phyloP scores from a whole-genome alignment of 768 basidiomycete genomes.

The Lentinula aciculospora region DNA sequence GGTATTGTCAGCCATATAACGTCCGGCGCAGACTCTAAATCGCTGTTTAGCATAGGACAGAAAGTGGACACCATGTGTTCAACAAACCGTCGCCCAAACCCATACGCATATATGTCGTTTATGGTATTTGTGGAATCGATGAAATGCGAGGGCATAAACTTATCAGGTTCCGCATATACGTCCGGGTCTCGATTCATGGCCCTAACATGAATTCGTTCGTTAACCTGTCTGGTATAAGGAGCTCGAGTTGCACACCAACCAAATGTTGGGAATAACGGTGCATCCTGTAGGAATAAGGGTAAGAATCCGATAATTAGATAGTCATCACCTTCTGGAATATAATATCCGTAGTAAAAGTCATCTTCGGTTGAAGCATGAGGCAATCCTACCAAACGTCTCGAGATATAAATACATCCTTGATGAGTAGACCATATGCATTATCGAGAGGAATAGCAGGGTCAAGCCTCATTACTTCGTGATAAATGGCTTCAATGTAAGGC shows the following conservation, averaged over 20 bases:
- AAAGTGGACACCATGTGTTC: neutral
- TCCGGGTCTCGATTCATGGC: slow-evolving; percentile 18
- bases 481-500: slow-evolving; percentile 2
- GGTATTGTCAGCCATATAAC: slow-evolving; percentile 2
- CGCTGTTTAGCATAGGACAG: neutral
- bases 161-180: slow-evolving; percentile 17
- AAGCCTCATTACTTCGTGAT: neutral
- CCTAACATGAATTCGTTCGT: slow-evolving; percentile 7
- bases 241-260: neutral
- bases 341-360: neutral
- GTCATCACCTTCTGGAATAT: neutral
- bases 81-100: neutral
- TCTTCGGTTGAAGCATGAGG: neutral
- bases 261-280: neutral
- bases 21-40: neutral
- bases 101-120: neutral
- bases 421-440: neutral
- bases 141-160: slow-evolving; percentile 15
- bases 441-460: neutral
- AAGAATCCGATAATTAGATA: neutral
- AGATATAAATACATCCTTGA: neutral
- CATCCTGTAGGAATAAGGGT: neutral
- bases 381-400: neutral
- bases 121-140: neutral
- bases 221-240: neutral